phyloP scores from a whole-genome alignment of 305 asterid genomes.

The Salvia sclarea region DNA sequence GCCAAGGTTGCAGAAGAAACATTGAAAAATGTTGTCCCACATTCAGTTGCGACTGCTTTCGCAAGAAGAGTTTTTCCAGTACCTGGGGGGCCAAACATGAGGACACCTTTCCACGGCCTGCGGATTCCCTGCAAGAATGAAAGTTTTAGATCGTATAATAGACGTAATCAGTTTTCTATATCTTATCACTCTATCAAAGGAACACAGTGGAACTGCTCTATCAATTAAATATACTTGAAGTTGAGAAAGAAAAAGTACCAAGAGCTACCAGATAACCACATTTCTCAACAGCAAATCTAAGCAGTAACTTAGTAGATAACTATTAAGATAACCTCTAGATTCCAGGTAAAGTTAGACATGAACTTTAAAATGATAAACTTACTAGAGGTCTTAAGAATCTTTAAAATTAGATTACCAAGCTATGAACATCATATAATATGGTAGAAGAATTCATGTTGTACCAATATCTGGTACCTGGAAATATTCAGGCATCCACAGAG shows the following conservation, averaged over 20 bases:
- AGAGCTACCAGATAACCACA: slow-evolving; percentile 1
- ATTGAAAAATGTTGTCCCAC: slow-evolving; percentile 95
- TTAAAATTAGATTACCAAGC: not conserved
- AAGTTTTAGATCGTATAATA: slow-evolving; percentile 14
- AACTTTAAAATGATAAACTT: not conserved
- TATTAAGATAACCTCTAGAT: slow-evolving; percentile 8
- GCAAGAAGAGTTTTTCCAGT: slow-evolving; percentile 99
- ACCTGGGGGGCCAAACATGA: slow-evolving; percentile 99
- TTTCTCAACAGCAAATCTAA: slow-evolving; percentile 4
- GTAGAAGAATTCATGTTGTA: slow-evolving; percentile 23
- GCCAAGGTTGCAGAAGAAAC: slow-evolving; percentile 96
- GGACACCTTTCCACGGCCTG: slow-evolving; percentile 99
- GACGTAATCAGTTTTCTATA: not conserved
- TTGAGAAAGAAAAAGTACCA: slow-evolving; percentile 3
- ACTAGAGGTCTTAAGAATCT: slow-evolving; percentile 4
- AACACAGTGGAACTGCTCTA: slow-evolving; percentile 1
- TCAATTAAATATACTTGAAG: slow-evolving; percentile 5
- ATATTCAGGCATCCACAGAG: slow-evolving; percentile 98
- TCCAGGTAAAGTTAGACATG: slow-evolving; percentile 15
- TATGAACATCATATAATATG: slow-evolving; percentile 8
- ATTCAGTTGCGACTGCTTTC: slow-evolving; percentile 98
- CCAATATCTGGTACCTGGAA: slow-evolving; percentile 70
- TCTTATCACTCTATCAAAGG: not conserved
- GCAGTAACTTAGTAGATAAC: not conserved
- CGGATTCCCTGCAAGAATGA: slow-evolving; percentile 76